Percentiles rank a stretch among this genome's conserved stretches.
Evolutionary conservation across 805 yeast species (phyloP).

Genomic region (Zygosaccharomyces gambellarensis): DNA sequence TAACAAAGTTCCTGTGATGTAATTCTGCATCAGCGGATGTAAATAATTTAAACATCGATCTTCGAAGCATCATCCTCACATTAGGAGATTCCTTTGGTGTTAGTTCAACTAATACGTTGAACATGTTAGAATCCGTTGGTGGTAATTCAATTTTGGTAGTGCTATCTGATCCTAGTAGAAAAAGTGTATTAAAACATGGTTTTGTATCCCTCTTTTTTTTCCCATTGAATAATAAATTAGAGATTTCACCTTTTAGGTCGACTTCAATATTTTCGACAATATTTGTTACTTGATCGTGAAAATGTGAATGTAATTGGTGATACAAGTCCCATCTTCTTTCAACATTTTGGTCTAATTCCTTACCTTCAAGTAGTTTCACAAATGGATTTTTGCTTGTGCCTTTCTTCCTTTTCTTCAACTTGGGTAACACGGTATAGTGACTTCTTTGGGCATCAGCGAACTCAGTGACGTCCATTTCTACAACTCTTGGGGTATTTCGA

Average conservation of each 20-base stretch:
- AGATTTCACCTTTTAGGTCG: slow-evolving; percentile 35
- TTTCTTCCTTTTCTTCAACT: slow-evolving; percentile 14
- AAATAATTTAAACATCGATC: slow-evolving; percentile 33
- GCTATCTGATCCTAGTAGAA: slow-evolving; percentile 42
- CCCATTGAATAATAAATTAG: slow-evolving; percentile 20
- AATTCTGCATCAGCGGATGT: slow-evolving; percentile 21
- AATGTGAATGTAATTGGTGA: slow-evolving; percentile 31
- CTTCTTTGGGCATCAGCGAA: slow-evolving; percentile 34
- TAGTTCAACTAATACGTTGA: slow-evolving; percentile 32
- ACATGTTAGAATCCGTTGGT: slow-evolving; percentile 13
- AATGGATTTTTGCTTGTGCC: slow-evolving; percentile 36
- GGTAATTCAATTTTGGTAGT: slow-evolving; percentile 38
- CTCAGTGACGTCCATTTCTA: slow-evolving; percentile 24
- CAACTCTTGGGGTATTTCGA: background rate
- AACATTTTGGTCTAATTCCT: slow-evolving; percentile 39
- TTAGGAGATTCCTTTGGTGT: slow-evolving; percentile 38
- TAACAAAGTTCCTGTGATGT: slow-evolving; percentile 1
- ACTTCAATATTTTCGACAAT: slow-evolving; percentile 34
- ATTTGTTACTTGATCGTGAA: slow-evolving; percentile 28
- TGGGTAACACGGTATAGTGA: slow-evolving; percentile 24
- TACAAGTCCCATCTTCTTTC: slow-evolving; percentile 41
- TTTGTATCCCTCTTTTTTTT: slow-evolving; percentile 4
- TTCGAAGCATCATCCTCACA: slow-evolving; percentile 35
- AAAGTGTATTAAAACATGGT: slow-evolving; percentile 33
- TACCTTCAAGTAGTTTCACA: slow-evolving; percentile 40